Evolutionary conservation across 108 stramenopile genomes (phyloP), one percentile per base, ranked within the genome.

Genomic region (Nitzschia putrida): DNA sequence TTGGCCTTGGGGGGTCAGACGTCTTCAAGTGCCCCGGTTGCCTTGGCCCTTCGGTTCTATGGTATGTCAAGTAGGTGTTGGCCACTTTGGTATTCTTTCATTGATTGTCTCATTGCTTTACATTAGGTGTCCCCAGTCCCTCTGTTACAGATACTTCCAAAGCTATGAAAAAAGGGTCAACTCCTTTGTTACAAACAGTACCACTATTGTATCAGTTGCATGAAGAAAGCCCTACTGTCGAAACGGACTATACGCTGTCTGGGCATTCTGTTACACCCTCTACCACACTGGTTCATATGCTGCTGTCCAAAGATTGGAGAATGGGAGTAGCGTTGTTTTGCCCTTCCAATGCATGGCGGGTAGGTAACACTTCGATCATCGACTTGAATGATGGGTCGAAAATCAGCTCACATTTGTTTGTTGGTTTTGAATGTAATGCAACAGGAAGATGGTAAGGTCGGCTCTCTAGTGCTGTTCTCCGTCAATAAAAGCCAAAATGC

Each of bases 251-350:
- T 18, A 40, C 14, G 4, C 10, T 0, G 13, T 22, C 43, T 21
- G 29, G 29, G 29, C 20, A 55, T 20, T 49, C 45, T 22, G 39
- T 77, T 53, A 71, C 76, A 7, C 76, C 76, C 12, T 71, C 83
- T 40, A 78, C 84, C 39, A 86, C 81, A 40, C 85, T 85, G 0
- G 59, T 86, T 16, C 71, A 78, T 25, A 77, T 88, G 16, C 49
- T 88, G 14, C 25, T 88, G 6, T 80, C 81, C 41, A 79, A 69
- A 26, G 79, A 83, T 57, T 61, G 76, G 76, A 68, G 57, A 21
- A 64, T 77, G 56, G 76, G 76, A 41, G 63, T 77, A 24, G 76
- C 76, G 38, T 20, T 77, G 56, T 34, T 77, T 42, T 39, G 45
- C 66, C 81, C 52, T 66, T 83, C 64, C 38, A 68, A 39, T 44